phyloP scores from a whole-genome alignment of 371 early-diverging fungal species.

The Mortierella sp. region DNA sequence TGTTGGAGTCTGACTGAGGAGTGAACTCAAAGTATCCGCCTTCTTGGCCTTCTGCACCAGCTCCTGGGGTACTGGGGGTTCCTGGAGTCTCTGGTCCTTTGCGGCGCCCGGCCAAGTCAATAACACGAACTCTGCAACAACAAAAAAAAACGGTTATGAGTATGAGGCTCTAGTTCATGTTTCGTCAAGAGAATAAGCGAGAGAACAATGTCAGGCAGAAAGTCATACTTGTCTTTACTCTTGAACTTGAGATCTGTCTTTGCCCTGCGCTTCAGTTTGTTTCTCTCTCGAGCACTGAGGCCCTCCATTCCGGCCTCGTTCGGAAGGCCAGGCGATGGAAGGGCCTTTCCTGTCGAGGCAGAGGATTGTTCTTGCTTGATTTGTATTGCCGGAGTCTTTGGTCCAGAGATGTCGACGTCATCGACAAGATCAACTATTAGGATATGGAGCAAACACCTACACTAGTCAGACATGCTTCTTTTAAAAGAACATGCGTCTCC shows the following conservation, averaged over 20 bases:
- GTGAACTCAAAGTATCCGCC: conserved; percentile 66
- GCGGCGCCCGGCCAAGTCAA: conserved; percentile 49
- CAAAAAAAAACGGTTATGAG: neutral
- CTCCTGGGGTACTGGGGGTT: conserved; percentile 59
- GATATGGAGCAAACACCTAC: too few relatives aligned
- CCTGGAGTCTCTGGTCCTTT: conserved; percentile 51
- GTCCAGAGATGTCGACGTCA: conserved; percentile 67
- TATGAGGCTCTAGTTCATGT: neutral
- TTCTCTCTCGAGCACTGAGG: conserved; percentile 92
- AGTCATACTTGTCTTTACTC: conserved; percentile 76
- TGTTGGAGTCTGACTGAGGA: conserved; percentile 75
- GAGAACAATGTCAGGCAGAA: neutral
- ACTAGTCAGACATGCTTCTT: too few relatives aligned
- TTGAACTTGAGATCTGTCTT: conserved; percentile 85
- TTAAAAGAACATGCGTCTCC: too few relatives aligned
- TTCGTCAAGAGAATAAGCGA: too few relatives aligned
- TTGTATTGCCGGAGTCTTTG: conserved; percentile 19
- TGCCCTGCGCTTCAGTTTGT: conserved; percentile 87
- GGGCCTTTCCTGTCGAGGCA: conserved; percentile 40
- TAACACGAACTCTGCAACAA: conserved; percentile 49
- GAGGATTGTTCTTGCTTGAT: conserved; percentile 54
- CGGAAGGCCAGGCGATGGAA: conserved; percentile 42
- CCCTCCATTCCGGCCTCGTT: conserved; percentile 77
- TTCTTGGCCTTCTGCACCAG: conserved; percentile 58
- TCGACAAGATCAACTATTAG: conserved; percentile 76